Conservation (phyloP, 129 eudicot genomes). For the Sambucus nigra region DNA sequence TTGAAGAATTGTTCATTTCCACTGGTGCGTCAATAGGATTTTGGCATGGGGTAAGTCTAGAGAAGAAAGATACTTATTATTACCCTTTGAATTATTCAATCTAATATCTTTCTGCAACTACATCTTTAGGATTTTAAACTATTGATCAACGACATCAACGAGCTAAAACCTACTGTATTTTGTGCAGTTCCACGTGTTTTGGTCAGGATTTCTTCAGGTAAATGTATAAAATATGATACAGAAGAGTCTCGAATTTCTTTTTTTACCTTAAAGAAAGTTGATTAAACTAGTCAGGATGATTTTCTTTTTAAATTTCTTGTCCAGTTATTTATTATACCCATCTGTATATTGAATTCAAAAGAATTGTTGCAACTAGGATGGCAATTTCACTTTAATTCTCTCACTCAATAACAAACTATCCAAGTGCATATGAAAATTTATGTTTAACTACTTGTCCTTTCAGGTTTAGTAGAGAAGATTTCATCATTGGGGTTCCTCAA, state of each 20-base stretch:
- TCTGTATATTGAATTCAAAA: no score
- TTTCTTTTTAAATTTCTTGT: no score
- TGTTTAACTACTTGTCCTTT: conserved; percentile 1
- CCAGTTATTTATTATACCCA: no score
- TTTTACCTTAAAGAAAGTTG: no score
- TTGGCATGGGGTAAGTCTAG: conserved; percentile 82
- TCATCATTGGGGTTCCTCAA: conserved; percentile 53
- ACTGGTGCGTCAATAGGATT: conserved; percentile 88
- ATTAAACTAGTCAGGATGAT: no score
- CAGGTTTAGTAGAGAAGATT: conserved; percentile 74
- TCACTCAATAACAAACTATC: no score
- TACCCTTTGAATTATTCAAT: neutral
- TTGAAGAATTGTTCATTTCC: conserved; percentile 67
- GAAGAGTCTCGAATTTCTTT: no score
- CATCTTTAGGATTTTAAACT: conserved; percentile 60
- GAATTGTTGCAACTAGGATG: no score
- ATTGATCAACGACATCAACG: conserved; percentile 70
- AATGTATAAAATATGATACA: neutral
- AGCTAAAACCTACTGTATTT: conserved; percentile 69
- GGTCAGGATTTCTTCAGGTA: conserved; percentile 87
- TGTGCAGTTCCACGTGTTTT: conserved; percentile 96
- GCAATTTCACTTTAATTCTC: no score
- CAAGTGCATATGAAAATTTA: no score
- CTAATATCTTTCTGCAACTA: neutral
- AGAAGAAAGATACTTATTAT: neutral